phyloP scores from a whole-genome alignment of 2,329 filamentous ascomycete species.

The Fonsecaea erecta region DNA sequence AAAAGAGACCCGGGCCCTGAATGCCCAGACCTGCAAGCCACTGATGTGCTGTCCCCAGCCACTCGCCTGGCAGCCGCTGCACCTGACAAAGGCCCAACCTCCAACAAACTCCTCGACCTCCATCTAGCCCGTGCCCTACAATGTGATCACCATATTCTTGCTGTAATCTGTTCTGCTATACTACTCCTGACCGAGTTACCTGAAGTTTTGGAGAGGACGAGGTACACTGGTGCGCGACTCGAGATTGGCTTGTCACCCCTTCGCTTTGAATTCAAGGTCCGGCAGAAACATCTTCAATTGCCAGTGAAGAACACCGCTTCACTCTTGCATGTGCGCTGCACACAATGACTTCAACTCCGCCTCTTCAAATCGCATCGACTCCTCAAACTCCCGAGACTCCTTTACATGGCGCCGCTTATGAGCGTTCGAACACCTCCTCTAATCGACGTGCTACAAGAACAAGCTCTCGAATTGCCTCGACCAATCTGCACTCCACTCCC shows the following conservation, averaged over 20 bases:
- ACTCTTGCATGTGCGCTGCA: conserved; percentile 10
- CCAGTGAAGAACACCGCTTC: conserved; percentile 16
- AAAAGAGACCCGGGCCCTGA: background rate
- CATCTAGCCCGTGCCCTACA: conserved; percentile 4
- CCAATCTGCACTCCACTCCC: conserved; percentile 22
- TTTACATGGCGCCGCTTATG: conserved; percentile 52
- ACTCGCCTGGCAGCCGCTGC: conserved; percentile 12
- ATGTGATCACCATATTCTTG: background rate
- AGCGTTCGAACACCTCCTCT: conserved; percentile 34
- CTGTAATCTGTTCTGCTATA: conserved; percentile 1
- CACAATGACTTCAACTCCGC: conserved; percentile 53
- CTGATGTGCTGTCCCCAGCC: conserved; percentile 1
- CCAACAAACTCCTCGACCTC: conserved; percentile 4
- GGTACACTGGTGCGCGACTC: background rate
- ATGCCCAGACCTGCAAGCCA: conserved; percentile 6
- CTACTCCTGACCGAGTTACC: background rate
- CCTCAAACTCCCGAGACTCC: conserved; percentile 50
- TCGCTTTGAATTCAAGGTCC: background rate
- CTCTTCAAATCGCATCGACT: conserved; percentile 39
- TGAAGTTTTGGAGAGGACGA: background rate
- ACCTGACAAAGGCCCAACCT: conserved; percentile 9
- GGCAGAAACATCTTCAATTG: conserved; percentile 7
- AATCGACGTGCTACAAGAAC: conserved; percentile 24
- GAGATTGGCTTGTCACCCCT: background rate
- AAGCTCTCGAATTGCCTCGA: conserved; percentile 26